phyloP scores from a whole-genome alignment of 495 filamentous ascomycete genomes.

The Aspergillus incahuasiensis region DNA sequence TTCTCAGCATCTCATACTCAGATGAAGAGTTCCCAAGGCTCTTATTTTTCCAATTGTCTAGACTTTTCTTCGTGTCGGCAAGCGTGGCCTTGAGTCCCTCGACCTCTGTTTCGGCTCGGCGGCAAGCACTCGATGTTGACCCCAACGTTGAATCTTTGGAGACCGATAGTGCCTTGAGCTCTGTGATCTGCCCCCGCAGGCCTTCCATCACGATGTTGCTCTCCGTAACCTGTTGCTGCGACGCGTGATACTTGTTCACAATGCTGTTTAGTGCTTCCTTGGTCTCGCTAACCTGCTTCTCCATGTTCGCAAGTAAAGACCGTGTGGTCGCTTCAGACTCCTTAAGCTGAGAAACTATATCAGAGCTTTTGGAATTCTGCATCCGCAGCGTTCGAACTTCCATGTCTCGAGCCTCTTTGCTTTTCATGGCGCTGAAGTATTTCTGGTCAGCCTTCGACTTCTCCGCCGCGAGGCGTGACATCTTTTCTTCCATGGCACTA shows the following conservation, averaged over 20 bases:
- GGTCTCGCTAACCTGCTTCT: constrained; percentile 81
- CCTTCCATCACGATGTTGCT: constrained; percentile 62
- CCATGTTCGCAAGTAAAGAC: constrained; percentile 70
- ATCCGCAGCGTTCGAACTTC: constrained; percentile 72
- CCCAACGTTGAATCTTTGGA: constrained; percentile 63
- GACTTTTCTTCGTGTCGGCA: constrained; percentile 67
- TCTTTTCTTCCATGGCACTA: constrained; percentile 68
- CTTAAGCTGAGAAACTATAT: constrained; percentile 89
- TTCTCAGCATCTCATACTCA: constrained; percentile 75
- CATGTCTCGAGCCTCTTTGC: constrained; percentile 72
- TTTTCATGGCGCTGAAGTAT: constrained; percentile 91
- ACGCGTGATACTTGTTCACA: constrained; percentile 60
- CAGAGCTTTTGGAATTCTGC: constrained; percentile 85
- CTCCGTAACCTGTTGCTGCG: constrained; percentile 68
- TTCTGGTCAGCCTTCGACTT: constrained; percentile 97
- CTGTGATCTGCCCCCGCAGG: constrained; percentile 68
- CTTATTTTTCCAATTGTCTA: constrained; percentile 79
- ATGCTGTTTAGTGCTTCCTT: constrained; percentile 67
- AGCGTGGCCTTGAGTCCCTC: constrained; percentile 69
- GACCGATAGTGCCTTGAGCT: constrained; percentile 65
- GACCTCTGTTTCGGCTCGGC: constrained; percentile 68
- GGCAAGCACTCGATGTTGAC: constrained; percentile 52
- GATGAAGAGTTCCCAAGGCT: constrained; percentile 71
- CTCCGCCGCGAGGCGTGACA: constrained; percentile 70
- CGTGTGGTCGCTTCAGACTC: constrained; percentile 64